Evolutionary conservation across 2,329 filamentous ascomycete genomes (phyloP), one percentile per base, ranked within the genome.

Genomic region (Allantophomopsis lycopodina): DNA sequence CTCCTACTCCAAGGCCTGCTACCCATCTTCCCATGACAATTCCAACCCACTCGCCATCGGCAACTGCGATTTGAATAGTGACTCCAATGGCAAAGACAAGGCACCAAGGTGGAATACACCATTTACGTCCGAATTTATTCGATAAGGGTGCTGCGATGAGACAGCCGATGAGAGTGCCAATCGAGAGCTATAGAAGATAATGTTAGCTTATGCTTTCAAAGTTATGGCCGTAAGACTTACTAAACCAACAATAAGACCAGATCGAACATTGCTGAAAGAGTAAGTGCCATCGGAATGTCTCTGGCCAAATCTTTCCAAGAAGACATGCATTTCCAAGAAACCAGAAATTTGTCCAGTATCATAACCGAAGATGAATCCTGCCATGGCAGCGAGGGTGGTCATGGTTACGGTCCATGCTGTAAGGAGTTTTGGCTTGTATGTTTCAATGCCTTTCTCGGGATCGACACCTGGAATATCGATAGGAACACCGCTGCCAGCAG

Each of bases 121-220:
- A 56, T 35, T 71, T 71, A 7, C 79, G 73, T 17, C 79, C 79
- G 37, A 79, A 64, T 6, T 59, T 59, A 46, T 83, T 77, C 18
- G 78, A 72, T 18, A 83, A 59, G n/a, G 74, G 76, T 65, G 83
- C 83, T 41, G 80, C 83, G 45, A 84, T 75, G 48, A 89, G 55
- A 38, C 73, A 79, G 55, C 83, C 84, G 44, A 87, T 80, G 66
- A 89, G 86, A 47, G 83, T 88, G 61, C 82, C 82, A 54, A 55
- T 75, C 23, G 83, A 89, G 37, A 89, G 71, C 46, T 69, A 70
- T 48, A 47, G 16, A 52, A 45, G 2, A 48, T 31, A 10, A 17
- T 13, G 12, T 34, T 34, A 34, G 32, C 32, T 34, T 10, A 17
- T 15, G 5, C 32, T 12, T 3, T 34, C 16, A 15, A 34, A 10